Conservation (phyloP, 202 grass and related monocot species). For the Elaeis oleifera region DNA sequence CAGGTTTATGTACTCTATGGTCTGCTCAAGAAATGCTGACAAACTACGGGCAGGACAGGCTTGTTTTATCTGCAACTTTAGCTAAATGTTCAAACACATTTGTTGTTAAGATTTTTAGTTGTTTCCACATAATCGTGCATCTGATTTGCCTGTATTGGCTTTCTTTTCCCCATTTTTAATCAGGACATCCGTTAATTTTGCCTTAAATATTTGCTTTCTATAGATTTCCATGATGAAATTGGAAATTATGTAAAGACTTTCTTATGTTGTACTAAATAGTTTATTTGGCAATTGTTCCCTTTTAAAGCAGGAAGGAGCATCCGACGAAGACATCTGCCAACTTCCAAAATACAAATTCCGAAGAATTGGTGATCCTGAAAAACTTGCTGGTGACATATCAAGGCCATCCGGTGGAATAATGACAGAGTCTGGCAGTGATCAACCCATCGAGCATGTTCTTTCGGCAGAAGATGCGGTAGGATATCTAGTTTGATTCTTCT, state of each 20-base stretch:
- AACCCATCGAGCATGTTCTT: conserved; percentile 22
- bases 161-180: no score
- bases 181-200: no score
- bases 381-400: not conserved
- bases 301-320: conserved; percentile 26
- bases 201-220: not conserved
- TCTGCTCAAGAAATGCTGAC: no score
- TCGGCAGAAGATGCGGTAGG: conserved; percentile 32
- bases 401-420: conserved; percentile 27
- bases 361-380: conserved; percentile 24
- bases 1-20: no score
- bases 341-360: conserved; percentile 35
- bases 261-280: not conserved
- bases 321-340: conserved; percentile 41
- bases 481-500: not conserved
- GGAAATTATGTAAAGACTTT: not conserved
- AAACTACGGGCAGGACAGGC: no score
- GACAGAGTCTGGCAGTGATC: conserved; percentile 35
- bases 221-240: not conserved
- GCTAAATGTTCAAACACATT: no score
- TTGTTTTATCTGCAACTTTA: no score
- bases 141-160: no score
- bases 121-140: no score
- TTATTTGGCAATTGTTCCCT: not conserved
- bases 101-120: no score